These are phyloP conservation scores for Capsicum baccatum DNA, from an alignment of 257 asterid species.

Conservation along the genomic window DNA sequence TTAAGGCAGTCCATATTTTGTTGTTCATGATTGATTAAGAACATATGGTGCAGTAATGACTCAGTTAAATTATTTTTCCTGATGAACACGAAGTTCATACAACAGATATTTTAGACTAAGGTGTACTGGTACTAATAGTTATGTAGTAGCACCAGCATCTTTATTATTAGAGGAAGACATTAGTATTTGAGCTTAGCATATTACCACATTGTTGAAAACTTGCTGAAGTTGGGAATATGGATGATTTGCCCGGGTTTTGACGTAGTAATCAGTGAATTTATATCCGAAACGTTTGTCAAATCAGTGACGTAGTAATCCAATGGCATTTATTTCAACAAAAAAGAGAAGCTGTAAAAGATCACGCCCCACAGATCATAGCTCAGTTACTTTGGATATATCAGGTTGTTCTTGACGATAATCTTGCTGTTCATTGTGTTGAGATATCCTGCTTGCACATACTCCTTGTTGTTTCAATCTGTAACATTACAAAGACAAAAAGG, in stretches of 20 bases:
- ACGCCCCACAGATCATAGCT: conserved; percentile 78
- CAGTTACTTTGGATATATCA: conserved; percentile 73
- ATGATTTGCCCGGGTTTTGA: conserved; percentile 96
- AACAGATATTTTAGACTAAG: background rate
- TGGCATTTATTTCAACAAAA: conserved; percentile 89
- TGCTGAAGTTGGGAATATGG: conserved; percentile 99
- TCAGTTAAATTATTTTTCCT: background rate
- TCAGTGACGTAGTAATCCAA: no score
- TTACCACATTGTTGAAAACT: conserved; percentile 98
- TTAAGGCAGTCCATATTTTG: conserved; percentile 1
- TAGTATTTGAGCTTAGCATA: conserved; percentile 33
- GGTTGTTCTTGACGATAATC: conserved; percentile 78
- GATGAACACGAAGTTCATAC: background rate
- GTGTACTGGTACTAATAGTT: background rate
- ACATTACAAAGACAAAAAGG: background rate
- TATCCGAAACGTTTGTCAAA: conserved; percentile 89
- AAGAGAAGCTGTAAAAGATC: conserved; percentile 85
- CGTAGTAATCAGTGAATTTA: conserved; percentile 90
- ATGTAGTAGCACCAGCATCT: background rate
- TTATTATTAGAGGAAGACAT: background rate
- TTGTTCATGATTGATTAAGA: background rate
- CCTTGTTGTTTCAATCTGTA: conserved; percentile 99
- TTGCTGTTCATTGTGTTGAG: conserved; percentile 66
- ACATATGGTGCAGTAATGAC: background rate
- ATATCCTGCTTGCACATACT: conserved; percentile 68